Conservation (phyloP, 148 eudicot species). For the Gaultheria prostrata region DNA sequence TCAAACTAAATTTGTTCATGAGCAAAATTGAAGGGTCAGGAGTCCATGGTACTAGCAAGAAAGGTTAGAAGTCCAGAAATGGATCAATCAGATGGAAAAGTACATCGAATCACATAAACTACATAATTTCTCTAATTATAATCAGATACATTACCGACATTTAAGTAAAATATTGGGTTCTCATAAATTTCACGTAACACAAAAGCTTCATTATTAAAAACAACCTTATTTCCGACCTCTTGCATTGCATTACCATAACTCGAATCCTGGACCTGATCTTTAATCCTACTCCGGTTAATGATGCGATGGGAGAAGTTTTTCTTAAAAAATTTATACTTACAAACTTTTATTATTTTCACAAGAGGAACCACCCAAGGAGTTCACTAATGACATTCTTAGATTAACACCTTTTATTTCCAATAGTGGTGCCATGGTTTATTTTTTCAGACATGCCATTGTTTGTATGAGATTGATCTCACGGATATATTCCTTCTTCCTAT, state of each 20-base stretch:
- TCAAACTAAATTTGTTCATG: not conserved
- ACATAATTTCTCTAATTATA: not conserved
- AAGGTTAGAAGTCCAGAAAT: not conserved
- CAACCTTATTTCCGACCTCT: too few relatives aligned
- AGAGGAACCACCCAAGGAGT: not conserved
- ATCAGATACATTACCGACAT: not conserved
- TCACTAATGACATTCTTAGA: not conserved
- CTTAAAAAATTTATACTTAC: not conserved
- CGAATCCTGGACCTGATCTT: too few relatives aligned
- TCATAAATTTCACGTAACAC: too few relatives aligned
- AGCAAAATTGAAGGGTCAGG: not conserved
- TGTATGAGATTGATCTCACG: not conserved
- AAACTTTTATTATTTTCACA: not conserved
- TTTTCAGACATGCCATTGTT: not conserved
- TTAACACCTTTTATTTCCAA: not conserved
- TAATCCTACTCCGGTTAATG: too few relatives aligned
- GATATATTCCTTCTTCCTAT: conserved; percentile 3
- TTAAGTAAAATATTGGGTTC: too few relatives aligned
- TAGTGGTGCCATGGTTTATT: not conserved
- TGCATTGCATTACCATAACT: too few relatives aligned
- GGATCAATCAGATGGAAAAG: not conserved
- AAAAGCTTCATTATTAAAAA: too few relatives aligned
- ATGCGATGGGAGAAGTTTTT: too few relatives aligned
- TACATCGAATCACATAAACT: not conserved
- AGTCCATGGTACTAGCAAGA: not conserved